Conservation (phyloP, 108 stramenopile species). For the Seminavis robusta region DNA sequence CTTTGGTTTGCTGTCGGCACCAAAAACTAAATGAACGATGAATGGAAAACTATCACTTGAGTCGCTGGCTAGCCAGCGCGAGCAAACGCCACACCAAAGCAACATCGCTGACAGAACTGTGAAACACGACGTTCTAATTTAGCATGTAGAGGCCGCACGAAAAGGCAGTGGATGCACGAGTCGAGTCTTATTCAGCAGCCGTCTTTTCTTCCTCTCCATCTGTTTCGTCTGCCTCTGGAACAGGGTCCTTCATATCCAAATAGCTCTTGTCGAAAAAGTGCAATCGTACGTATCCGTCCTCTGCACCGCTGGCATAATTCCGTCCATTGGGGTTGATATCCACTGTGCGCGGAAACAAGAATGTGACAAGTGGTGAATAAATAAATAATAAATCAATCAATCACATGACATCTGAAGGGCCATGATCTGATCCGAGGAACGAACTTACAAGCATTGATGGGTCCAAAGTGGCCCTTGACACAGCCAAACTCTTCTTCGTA, state of each 20-base stretch:
- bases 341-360: conserved; percentile 23
- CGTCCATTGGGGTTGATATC: conserved; percentile 95
- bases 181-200: conserved; percentile 15
- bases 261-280: conserved; percentile 97
- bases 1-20: too few species aligned
- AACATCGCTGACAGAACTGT: too few species aligned
- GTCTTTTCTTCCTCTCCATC: conserved; percentile 53
- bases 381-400: not conserved
- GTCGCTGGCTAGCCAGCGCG: too few species aligned
- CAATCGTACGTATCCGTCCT: conserved; percentile 96
- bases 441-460: conserved; percentile 89
- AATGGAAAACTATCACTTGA: too few species aligned
- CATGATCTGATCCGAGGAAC: not conserved
- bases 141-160: too few species aligned
- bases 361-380: not conserved
- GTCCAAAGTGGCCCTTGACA: conserved; percentile 99
- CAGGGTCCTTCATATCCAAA: conserved; percentile 93
- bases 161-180: too few species aligned
- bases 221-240: conserved; percentile 82
- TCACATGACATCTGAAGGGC: not conserved
- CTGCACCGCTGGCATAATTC: conserved; percentile 89
- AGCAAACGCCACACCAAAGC: too few species aligned
- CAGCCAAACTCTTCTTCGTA: conserved; percentile 97
- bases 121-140: too few species aligned
- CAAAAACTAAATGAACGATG: too few species aligned